phyloP scores from a whole-genome alignment of 2,329 filamentous ascomycete species.

The Fusarium fracticaudum region DNA sequence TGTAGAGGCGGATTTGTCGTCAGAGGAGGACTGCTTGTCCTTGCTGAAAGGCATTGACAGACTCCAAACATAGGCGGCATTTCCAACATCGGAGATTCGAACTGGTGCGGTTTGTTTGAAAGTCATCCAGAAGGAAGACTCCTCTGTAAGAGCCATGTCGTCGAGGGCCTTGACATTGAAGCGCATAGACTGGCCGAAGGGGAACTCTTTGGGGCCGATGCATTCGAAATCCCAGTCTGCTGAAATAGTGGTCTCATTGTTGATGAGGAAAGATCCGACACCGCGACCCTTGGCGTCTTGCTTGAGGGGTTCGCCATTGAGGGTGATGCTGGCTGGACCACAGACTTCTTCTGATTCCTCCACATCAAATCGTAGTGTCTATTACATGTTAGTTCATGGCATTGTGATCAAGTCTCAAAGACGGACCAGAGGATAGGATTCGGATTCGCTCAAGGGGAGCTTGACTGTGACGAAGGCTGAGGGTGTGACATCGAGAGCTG shows the following conservation, averaged over 20 bases:
- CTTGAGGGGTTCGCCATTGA: constrained; percentile 56
- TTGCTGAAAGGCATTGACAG: constrained; percentile 39
- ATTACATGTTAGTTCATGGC: constrained; percentile 4
- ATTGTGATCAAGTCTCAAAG: neutral
- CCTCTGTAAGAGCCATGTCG: constrained; percentile 49
- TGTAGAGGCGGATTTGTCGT: constrained; percentile 2
- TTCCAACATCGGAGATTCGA: constrained; percentile 55
- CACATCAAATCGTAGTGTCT: constrained; percentile 57
- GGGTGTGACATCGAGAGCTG: constrained; percentile 30
- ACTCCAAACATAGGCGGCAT: constrained; percentile 46
- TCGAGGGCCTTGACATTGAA: constrained; percentile 56
- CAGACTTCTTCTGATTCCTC: constrained; percentile 57
- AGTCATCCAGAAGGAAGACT: constrained; percentile 53
- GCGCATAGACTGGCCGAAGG: constrained; percentile 56
- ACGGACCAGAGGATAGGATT: constrained; percentile 38
- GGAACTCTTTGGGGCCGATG: constrained; percentile 49
- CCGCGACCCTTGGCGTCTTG: constrained; percentile 53
- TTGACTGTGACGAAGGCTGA: constrained; percentile 36
- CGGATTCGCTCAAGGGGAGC: constrained; percentile 22
- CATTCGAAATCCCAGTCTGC: constrained; percentile 61
- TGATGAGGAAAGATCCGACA: constrained; percentile 53
- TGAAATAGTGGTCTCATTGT: constrained; percentile 50
- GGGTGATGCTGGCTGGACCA: constrained; percentile 55
- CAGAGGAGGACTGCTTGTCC: constrained; percentile 1
- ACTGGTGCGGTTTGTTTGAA: constrained; percentile 59